Conservation (phyloP, 2,329 filamentous ascomycete genomes). For the Aspergillus neotritici region DNA sequence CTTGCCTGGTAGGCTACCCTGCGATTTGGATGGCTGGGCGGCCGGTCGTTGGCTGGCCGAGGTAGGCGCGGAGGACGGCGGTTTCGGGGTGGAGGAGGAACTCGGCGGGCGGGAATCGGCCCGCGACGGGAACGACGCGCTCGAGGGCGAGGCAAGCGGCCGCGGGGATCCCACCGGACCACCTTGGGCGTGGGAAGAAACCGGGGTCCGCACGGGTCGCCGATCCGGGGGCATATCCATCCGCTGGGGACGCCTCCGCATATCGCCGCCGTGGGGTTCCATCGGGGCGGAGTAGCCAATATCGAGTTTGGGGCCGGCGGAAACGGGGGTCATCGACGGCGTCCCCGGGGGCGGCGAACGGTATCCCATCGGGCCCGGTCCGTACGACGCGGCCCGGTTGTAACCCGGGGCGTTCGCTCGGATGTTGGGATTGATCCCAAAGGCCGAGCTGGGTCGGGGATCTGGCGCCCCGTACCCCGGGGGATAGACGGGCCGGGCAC, state of each 20-base stretch:
- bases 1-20: conserved; percentile 51
- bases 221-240: conserved; percentile 25
- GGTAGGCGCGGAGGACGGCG: conserved; percentile 19
- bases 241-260: conserved; percentile 27
- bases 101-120: conserved; percentile 26
- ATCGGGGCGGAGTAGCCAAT: conserved; percentile 45
- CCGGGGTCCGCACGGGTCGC: conserved; percentile 28
- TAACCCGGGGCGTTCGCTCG: conserved; percentile 36
- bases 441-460: conserved; percentile 42
- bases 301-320: conserved; percentile 36
- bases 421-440: conserved; percentile 46
- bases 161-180: conserved; percentile 23
- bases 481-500: conserved; percentile 29
- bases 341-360: conserved; percentile 30
- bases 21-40: conserved; percentile 23
- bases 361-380: conserved; percentile 30
- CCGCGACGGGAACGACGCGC: conserved; percentile 31
- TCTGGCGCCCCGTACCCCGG: conserved; percentile 33
- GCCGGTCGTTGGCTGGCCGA: conserved; percentile 35
- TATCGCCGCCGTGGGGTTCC: conserved; percentile 31
- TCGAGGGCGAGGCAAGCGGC: conserved; percentile 24
- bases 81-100: conserved; percentile 39
- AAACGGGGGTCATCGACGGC: conserved; percentile 26
- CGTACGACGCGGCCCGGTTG: conserved; percentile 29
- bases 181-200: conserved; percentile 18